A percentile compares a stretch with the other conserved stretches of the same genome.
These are phyloP conservation scores for Coemansia asiatica DNA, from an alignment of 192 early-diverging fungal species.

Conservation along the genomic window DNA sequence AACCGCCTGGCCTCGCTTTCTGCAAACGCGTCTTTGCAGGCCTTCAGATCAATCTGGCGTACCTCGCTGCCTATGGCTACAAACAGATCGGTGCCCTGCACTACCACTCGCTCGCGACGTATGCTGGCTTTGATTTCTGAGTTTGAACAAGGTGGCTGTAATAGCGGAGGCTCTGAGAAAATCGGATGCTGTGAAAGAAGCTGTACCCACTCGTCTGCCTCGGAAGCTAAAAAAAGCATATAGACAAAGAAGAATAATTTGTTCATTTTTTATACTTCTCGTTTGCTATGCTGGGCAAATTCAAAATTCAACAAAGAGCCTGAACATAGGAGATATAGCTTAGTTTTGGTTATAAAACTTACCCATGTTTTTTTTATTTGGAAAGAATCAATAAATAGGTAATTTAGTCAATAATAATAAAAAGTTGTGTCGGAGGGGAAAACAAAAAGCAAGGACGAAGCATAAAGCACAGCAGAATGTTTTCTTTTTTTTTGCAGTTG, in stretches of 20 bases:
- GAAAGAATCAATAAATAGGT: not conserved
- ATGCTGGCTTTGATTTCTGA: not conserved
- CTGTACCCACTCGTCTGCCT: conserved; percentile 55
- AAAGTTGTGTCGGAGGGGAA: not conserved
- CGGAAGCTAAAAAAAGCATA: conserved; percentile 15
- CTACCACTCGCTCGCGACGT: conserved; percentile 26
- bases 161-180: conserved; percentile 19
- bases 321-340: not conserved
- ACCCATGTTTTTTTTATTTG: conserved; percentile 12
- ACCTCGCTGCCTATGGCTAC: conserved; percentile 60
- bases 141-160: not conserved
- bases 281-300: no score
- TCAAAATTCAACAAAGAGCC: no score
- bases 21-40: conserved; percentile 63
- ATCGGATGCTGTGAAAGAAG: conserved; percentile 48
- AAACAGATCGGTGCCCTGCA: conserved; percentile 63
- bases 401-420: not conserved
- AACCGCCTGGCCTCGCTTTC: conserved; percentile 38
- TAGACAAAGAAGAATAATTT: no score
- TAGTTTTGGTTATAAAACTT: not conserved
- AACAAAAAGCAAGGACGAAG: conserved; percentile 3
- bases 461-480: no score
- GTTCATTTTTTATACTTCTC: no score
- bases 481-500: not conserved
- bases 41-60: conserved; percentile 61